Base-by-base conservation (phyloP, 1,284 basidiomycete genomes). In the Ceratobasidium theobromae region DNA sequence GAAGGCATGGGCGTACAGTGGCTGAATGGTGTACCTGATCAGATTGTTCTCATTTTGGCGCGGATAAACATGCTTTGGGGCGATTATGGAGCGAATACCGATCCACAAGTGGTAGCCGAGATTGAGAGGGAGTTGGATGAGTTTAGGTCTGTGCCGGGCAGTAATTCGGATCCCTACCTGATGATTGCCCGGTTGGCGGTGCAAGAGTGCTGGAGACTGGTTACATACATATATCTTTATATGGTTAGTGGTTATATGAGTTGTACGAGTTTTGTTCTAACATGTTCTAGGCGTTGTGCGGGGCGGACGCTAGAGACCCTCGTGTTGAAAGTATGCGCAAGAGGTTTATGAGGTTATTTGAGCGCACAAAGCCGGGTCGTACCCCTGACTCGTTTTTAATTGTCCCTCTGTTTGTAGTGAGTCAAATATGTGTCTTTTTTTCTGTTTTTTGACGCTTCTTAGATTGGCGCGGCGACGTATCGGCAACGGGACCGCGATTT, bases 341-440 rank as follows among this genome's bases (percentile, higher is more conserved):
- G 30, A 28, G 40, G n/a, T 65, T 65, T 25, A 65, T 53, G 3
- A 21, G 49, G 8, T 25, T 65, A 5, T 12, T 65, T 14, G 60
- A 65, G n/a, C 33, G 60, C 3, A 65, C 60, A 1, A 65, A 65
- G 27, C 51, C 60, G 25, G 51, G 51, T n/a, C 60, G 60, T 14
- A 65, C 60, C 16, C 60, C 60, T 18, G 60, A 45, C 38, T 5
- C 21, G 9, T 65, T 65, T 18, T 18, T 65, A 14, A 40, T 53
- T 6, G 14, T 43, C n/a, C 60, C 60, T 9, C 41, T 65, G 60
- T 30, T 53, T 11, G 18, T 46, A 18, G 60, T 65, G 28, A 65
- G 60, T 14, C 23, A 12, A 18, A 3, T 8, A 35, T 28, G 12
- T 27, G 30, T 11, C 4, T 18, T 18, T 33, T 21, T 18, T 8